Evolutionary conservation across 169 alveolate genomes (phyloP), one percentile per base, ranked within the genome.

Genomic region (Toxoplasma gondii): DNA sequence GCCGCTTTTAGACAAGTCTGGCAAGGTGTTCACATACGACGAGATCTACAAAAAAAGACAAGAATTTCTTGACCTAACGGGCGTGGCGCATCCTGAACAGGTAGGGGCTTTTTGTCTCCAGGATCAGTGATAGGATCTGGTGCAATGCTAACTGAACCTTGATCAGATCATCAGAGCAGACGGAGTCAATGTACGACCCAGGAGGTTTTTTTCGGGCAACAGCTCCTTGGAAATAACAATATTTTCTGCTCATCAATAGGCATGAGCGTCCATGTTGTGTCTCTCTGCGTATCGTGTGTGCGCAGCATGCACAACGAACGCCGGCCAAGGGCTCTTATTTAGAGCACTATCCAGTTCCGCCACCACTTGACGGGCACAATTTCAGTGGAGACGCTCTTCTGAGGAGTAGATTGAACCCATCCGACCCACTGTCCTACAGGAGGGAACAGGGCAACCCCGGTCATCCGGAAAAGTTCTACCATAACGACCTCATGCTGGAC

Each of bases 401-500:
- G 67, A 82, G 90, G 41, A 82, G 64, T 49, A 43, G 34, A 41
- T 49, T 82, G 90, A 27, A 64, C n/a, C 90, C 90, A 31, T 7
- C n/a, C 29, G 90, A 82, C 27, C 22, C n/a, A 27, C 41, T 22
- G 58, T 49, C 90, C 39, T 43, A 82, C 64, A 82, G 38, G 31
- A 38, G 90, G 38, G 67, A 44, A 24, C 90, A 82, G 64, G 90
- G 67, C 38, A 22, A 27, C 69, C 24, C 12, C 38, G 90, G 90
- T 39, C 53, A 82, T 17, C 90, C 90, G 5, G 69, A 31, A 22
- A 82, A 82, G 54, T 82, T 41, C 90, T 29, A 19, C 19, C 90
- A 82, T 38, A 82, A 43, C 29, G 90, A 82, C 90, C 41, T 27
- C 69, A 82, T 82, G 53, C 90, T 82, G 43, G 90, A 82, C 90